Evolutionary conservation across 345 rosid genomes (phyloP).

Genomic region (Euphorbia peplus): DNA sequence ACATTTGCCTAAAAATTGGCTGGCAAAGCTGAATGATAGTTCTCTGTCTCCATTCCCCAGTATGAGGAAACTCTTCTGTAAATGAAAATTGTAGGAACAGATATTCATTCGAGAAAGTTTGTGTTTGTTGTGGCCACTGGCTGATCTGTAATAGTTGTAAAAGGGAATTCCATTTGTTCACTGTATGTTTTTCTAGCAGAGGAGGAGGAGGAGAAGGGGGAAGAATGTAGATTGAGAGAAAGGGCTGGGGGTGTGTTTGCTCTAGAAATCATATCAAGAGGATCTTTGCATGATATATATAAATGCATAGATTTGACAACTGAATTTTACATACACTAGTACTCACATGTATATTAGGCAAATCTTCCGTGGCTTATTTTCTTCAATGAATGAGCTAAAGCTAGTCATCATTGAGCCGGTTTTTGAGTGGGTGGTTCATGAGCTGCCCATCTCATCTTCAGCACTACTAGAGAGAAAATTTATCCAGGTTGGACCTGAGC

Average conservation of each 20-base stretch:
- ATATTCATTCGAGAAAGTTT: too few relatives aligned
- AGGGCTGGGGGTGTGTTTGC: neutral
- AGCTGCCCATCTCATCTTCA: neutral
- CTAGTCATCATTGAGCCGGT: neutral
- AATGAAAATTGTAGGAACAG: too few relatives aligned
- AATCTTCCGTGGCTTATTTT: neutral
- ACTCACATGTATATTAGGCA: neutral
- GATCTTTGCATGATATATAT: neutral
- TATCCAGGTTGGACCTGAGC: neutral
- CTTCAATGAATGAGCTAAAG: neutral
- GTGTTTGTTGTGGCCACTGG: neutral
- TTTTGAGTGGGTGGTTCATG: neutral
- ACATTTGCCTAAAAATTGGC: neutral
- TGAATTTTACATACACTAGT: neutral
- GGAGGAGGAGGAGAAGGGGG: neutral
- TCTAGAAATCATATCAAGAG: too few relatives aligned
- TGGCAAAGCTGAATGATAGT: neutral
- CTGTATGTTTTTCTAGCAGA: neutral
- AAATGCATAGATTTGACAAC: neutral
- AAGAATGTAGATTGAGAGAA: neutral
- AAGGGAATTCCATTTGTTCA: neutral
- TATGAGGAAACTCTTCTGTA: too few relatives aligned
- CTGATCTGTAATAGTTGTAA: neutral
- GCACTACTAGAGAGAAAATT: neutral
- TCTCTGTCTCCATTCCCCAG: neutral